Evolutionary conservation across 129 eudicot genomes (phyloP).

Genomic region (Mikania micrantha): DNA sequence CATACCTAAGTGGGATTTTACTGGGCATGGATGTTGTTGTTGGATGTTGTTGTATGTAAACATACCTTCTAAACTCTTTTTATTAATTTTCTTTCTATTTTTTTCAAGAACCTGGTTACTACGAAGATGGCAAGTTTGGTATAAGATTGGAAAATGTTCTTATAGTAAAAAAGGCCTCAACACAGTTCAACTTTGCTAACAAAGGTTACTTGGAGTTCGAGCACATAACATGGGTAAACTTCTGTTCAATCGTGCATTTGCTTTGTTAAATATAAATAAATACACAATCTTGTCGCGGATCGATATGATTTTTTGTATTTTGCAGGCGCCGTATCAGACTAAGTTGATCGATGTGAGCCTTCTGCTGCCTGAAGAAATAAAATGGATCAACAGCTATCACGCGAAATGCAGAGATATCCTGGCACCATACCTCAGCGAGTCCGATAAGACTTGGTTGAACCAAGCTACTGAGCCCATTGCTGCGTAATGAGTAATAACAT

Average conservation of each 20-base stretch:
- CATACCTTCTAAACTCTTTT: not conserved
- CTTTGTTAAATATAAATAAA: not conserved
- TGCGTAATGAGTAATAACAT: conserved; percentile 14
- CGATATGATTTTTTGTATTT: not conserved
- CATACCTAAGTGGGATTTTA: no score
- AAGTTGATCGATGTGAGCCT: conserved; percentile 70
- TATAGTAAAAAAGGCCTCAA: conserved; percentile 70
- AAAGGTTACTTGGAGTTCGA: conserved; percentile 82
- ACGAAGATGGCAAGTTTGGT: conserved; percentile 93
- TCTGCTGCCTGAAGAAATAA: conserved; percentile 69
- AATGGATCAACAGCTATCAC: conserved; percentile 83
- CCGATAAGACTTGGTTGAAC: conserved; percentile 73
- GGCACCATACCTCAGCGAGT: conserved; percentile 54
- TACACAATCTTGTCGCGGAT: not conserved
- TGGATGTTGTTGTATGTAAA: no score
- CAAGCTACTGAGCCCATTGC: conserved; percentile 76
- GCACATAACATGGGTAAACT: conserved; percentile 94
- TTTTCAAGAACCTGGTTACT: conserved; percentile 91
- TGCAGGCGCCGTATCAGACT: conserved; percentile 85
- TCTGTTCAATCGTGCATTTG: not conserved
- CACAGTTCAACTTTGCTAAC: conserved; percentile 77
- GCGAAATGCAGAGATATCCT: conserved; percentile 61
- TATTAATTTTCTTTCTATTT: not conserved
- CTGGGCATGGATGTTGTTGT: no score
- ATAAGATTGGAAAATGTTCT: conserved; percentile 95